Conservation (phyloP, 768 basidiomycete species). For the Mycena latifolia region DNA sequence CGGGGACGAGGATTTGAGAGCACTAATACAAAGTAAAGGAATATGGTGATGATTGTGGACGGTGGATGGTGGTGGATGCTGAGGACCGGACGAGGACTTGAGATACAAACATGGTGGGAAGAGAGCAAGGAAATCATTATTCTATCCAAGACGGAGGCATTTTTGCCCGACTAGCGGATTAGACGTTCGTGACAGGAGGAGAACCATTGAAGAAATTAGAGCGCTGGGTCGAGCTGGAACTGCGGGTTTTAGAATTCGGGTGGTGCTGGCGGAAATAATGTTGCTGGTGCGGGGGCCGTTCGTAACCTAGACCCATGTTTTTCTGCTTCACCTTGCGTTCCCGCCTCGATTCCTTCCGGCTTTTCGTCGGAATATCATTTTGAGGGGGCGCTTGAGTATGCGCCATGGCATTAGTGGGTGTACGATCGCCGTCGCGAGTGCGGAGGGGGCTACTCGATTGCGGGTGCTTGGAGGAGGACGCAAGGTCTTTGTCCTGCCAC, state of each 20-base stretch:
- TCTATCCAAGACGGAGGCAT: not conserved
- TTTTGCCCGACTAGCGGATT: slow-evolving; percentile 1
- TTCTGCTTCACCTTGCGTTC: slow-evolving; percentile 80
- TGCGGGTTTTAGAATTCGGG: slow-evolving; percentile 73
- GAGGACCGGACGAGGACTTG: slow-evolving; percentile 1
- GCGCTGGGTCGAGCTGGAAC: slow-evolving; percentile 67
- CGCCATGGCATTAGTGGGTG: slow-evolving; percentile 57
- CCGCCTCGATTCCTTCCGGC: slow-evolving; percentile 71
- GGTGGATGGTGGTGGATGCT: slow-evolving; percentile 25
- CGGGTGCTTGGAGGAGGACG: slow-evolving; percentile 31
- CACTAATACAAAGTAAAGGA: slow-evolving; percentile 16
- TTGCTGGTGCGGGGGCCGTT: slow-evolving; percentile 60
- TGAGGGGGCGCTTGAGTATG: slow-evolving; percentile 49
- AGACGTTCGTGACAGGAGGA: slow-evolving; percentile 32
- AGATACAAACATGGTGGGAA: slow-evolving; percentile 16
- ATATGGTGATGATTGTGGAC: not conserved
- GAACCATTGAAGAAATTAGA: slow-evolving; percentile 48
- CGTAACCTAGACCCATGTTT: slow-evolving; percentile 58
- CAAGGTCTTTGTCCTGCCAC: slow-evolving; percentile 56
- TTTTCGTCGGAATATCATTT: slow-evolving; percentile 60
- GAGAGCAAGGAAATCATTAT: not conserved
- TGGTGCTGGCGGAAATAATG: slow-evolving; percentile 70
- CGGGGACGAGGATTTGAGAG: slow-evolving; percentile 1
- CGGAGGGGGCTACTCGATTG: slow-evolving; percentile 59
- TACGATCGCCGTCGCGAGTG: slow-evolving; percentile 66